Evolutionary conservation across 176 grass and related monocot species (phyloP).

Genomic region (Pontederia paniculata): DNA sequence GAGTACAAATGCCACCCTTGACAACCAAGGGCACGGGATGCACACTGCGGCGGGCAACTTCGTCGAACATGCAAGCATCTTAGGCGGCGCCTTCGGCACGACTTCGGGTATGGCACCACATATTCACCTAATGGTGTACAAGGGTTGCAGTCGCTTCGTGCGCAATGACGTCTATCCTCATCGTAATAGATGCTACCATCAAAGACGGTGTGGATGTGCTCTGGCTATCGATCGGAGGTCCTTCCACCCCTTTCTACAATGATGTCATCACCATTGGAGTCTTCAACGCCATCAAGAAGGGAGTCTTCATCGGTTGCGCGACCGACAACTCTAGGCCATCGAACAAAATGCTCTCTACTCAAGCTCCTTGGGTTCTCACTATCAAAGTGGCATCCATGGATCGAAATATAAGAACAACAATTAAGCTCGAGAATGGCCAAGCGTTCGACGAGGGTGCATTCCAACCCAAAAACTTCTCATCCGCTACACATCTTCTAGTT

Average conservation of each 20-base stretch:
- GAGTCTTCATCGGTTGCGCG: conserved; percentile 1
- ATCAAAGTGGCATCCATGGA: not conserved
- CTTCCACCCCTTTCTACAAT: not conserved
- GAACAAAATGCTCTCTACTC: not conserved
- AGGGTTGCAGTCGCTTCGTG: not conserved
- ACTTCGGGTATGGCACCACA: not conserved
- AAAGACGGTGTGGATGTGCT: not conserved
- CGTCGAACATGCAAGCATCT: not conserved
- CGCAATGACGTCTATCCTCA: not conserved
- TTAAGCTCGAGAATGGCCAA: conserved; percentile 3
- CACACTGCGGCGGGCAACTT: not conserved
- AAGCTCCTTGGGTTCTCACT: conserved; percentile 11
- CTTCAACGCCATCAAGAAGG: not conserved
- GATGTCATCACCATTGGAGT: not conserved
- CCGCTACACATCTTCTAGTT: too few species aligned
- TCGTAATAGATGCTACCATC: not conserved
- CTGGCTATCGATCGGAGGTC: not conserved
- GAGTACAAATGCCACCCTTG: not conserved
- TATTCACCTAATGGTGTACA: not conserved
- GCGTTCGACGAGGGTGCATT: not conserved
- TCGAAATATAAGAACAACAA: not conserved
- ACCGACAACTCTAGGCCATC: not conserved
- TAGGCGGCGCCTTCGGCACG: not conserved
- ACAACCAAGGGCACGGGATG: not conserved
- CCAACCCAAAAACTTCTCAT: too few species aligned